Evolutionary conservation across 2,329 filamentous ascomycete species (phyloP).

Genomic region (Capronia epimyces): DNA sequence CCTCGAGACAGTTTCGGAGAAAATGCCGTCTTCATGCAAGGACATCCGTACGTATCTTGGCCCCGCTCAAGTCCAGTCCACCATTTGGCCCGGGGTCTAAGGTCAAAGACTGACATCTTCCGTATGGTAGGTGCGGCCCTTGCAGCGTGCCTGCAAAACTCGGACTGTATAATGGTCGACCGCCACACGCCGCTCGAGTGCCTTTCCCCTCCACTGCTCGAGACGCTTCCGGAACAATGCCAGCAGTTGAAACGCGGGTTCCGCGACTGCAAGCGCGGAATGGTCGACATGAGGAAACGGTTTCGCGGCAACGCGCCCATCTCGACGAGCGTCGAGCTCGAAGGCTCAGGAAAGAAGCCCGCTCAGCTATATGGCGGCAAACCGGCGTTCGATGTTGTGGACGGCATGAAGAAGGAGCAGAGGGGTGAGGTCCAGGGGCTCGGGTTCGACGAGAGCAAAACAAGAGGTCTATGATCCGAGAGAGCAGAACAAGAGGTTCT

Average conservation of each 20-base stretch:
- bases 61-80: no score
- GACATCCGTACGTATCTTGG: slow-evolving; percentile 97
- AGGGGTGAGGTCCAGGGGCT: slow-evolving; percentile 26
- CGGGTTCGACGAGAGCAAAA: slow-evolving; percentile 45
- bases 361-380: slow-evolving; percentile 74
- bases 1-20: slow-evolving; percentile 34
- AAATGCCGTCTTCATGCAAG: slow-evolving; percentile 92
- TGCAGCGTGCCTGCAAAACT: slow-evolving; percentile 90
- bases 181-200: slow-evolving; percentile 84
- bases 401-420: slow-evolving; percentile 62
- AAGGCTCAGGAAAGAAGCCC: slow-evolving; percentile 45
- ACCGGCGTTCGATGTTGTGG: slow-evolving; percentile 64
- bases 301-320: slow-evolving; percentile 92
- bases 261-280: slow-evolving; percentile 89
- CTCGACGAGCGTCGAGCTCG: slow-evolving; percentile 59
- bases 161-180: slow-evolving; percentile 91
- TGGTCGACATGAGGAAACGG: slow-evolving; percentile 98
- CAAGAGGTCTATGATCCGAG: slow-evolving; percentile 38
- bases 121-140: slow-evolving; percentile 51
- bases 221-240: slow-evolving; percentile 78
- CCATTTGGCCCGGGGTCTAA: no score
- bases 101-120: not conserved
- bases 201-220: slow-evolving; percentile 72
- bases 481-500: not conserved
- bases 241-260: slow-evolving; percentile 90